Evolutionary conservation across 164 flowering plant genomes (phyloP).

Genomic region (Dillenia suffruticosa): DNA sequence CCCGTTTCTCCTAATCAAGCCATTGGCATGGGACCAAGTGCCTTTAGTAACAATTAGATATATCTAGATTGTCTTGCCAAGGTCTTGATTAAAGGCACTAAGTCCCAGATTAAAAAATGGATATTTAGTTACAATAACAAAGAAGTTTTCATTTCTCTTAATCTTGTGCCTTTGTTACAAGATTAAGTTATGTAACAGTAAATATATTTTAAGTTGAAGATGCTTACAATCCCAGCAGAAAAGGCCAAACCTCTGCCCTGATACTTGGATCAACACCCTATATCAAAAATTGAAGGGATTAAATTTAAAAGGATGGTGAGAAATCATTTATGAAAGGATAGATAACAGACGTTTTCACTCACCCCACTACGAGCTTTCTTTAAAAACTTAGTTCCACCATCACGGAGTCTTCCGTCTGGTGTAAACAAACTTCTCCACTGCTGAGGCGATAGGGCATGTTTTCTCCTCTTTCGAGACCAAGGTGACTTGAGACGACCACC

Average conservation of each 20-base stretch:
- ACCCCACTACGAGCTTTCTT: constrained; percentile 96
- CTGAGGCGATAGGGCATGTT: constrained; percentile 64
- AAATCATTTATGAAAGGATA: not conserved
- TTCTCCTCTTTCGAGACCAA: constrained; percentile 92
- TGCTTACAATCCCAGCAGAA: constrained; percentile 97
- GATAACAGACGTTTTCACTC: constrained; percentile 19
- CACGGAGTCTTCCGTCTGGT: constrained; percentile 75
- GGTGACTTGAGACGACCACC: constrained; percentile 73
- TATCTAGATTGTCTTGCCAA: too few species aligned
- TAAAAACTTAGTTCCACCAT: constrained; percentile 77
- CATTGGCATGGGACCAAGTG: too few species aligned
- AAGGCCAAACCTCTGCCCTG: constrained; percentile 95
- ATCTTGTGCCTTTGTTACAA: too few species aligned
- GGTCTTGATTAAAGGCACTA: too few species aligned
- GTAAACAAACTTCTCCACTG: constrained; percentile 75
- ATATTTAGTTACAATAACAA: too few species aligned
- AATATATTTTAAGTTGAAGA: constrained; percentile 1
- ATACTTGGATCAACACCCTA: constrained; percentile 92
- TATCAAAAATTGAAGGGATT: constrained; percentile 13
- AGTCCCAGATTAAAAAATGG: too few species aligned
- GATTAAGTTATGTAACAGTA: too few species aligned
- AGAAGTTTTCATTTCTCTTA: too few species aligned
- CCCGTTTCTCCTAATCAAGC: too few species aligned
- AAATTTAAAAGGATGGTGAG: not conserved
- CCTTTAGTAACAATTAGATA: too few species aligned